Conservation (phyloP, 495 filamentous ascomycete species). For the Tuber brumale region DNA sequence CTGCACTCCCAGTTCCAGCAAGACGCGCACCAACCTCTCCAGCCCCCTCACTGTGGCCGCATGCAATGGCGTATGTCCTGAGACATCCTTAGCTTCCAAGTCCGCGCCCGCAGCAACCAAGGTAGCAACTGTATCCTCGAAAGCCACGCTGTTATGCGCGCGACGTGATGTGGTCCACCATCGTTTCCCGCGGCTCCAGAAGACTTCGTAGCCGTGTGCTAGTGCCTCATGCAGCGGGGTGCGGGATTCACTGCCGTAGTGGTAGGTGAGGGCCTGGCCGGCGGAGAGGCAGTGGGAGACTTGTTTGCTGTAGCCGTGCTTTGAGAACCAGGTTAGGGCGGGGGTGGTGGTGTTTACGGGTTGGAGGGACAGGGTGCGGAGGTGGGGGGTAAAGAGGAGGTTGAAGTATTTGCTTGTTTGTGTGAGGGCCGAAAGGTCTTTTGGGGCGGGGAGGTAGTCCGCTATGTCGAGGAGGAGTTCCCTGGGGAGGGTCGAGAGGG, state of each 20-base stretch:
- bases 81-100: constrained; percentile 12
- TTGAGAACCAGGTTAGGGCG: background rate
- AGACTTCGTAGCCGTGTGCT: background rate
- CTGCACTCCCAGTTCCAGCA: background rate
- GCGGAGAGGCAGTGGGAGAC: background rate
- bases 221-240: background rate
- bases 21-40: background rate
- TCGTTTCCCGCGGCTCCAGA: background rate
- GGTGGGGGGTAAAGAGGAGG: background rate
- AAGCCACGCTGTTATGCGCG: background rate
- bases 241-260: background rate
- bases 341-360: background rate
- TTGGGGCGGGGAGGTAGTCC: background rate
- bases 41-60: constrained; percentile 2
- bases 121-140: background rate
- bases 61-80: constrained; percentile 17
- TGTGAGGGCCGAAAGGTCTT: constrained; percentile 6
- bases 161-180: background rate
- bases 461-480: constrained; percentile 11
- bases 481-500: background rate
- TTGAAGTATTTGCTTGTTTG: constrained; percentile 7
- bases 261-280: background rate
- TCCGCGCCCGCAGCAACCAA: constrained; percentile 20
- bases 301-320: background rate
- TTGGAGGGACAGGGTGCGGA: background rate